A percentile compares a stretch with the other conserved stretches of the same genome.
Conservation (phyloP, 2,329 filamentous ascomycete species). For the Diaporthe capsici region DNA sequence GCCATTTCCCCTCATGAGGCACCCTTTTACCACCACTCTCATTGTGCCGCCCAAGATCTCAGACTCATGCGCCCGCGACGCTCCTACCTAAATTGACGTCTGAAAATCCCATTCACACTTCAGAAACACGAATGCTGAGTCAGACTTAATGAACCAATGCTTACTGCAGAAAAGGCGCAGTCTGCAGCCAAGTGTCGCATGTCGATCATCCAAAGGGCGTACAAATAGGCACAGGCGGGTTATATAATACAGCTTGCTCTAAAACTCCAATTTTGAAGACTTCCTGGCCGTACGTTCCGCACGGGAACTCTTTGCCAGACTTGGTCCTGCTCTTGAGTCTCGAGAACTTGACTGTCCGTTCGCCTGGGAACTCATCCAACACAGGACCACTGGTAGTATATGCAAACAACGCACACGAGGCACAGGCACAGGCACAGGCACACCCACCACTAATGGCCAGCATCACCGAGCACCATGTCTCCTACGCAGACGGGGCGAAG, state of each 20-base stretch:
- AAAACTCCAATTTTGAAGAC: too few species aligned
- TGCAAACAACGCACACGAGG: background rate
- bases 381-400: background rate
- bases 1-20: background rate
- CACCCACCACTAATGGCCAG: background rate
- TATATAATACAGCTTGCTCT: too few species aligned
- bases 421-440: background rate
- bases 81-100: background rate
- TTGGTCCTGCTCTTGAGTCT: background rate
- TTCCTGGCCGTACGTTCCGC: background rate
- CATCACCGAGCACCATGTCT: slow-evolving; percentile 21
- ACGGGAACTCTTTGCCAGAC: background rate
- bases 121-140: background rate
- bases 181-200: background rate
- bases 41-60: background rate
- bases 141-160: background rate
- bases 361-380: background rate
- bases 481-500: slow-evolving; percentile 16
- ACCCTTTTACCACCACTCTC: background rate
- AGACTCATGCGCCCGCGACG: background rate
- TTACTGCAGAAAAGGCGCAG: background rate
- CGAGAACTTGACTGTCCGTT: background rate
- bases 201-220: background rate
- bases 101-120: background rate
- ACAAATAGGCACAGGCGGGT: background rate